phyloP scores from a whole-genome alignment of 2,329 filamentous ascomycete species.

The Verticillium zaregamsianum region DNA sequence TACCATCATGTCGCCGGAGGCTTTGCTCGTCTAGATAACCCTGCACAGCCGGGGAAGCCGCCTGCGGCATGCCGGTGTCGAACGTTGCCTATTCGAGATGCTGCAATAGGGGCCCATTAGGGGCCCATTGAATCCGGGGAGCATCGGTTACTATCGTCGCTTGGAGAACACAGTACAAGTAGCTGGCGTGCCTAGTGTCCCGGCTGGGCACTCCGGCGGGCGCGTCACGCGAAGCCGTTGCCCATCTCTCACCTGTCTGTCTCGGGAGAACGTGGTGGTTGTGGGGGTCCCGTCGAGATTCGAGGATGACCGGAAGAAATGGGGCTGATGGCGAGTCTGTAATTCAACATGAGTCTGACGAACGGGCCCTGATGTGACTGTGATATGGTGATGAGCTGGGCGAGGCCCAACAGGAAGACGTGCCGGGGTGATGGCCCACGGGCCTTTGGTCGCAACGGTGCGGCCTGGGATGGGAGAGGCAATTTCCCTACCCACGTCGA shows the following conservation, averaged over 20 bases:
- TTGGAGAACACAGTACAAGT: neutral
- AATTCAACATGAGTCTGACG: neutral
- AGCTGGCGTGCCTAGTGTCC: neutral
- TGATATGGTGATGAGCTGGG: neutral
- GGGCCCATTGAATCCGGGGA: neutral
- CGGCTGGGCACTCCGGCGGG: neutral
- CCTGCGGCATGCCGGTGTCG: neutral
- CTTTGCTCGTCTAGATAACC: neutral
- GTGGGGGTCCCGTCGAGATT: neutral
- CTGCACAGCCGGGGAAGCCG: neutral
- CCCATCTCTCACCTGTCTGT: neutral
- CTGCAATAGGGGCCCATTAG: neutral
- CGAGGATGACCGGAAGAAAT: neutral
- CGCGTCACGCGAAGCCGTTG: neutral
- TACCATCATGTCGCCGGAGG: neutral
- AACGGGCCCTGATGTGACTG: conserved; percentile 1
- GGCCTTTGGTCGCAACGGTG: neutral
- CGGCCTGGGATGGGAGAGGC: neutral
- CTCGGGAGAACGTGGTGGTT: neutral
- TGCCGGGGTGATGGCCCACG: neutral
- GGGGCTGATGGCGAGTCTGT: neutral
- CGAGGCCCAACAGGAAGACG: conserved; percentile 1
- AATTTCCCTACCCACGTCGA: conserved; percentile 1
- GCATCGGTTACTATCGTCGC: neutral
- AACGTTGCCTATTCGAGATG: neutral